Evolutionary conservation across 495 filamentous ascomycete genomes (phyloP).

Genomic region (Penicillium flavigenum): DNA sequence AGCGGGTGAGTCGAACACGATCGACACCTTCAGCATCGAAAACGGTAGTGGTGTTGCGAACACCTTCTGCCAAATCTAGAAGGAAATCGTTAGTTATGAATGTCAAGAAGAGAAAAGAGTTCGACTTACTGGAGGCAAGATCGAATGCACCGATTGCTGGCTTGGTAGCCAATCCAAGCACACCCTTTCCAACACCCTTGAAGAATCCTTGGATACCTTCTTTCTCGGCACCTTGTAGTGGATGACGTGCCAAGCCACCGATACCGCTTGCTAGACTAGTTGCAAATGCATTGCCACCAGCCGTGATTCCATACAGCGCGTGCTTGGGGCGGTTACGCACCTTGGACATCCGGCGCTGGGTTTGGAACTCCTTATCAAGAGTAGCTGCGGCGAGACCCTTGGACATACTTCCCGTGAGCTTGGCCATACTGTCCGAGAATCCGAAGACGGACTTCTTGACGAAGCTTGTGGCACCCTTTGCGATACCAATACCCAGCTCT

Average conservation of each 20-base stretch:
- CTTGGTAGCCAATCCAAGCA: conserved; percentile 90
- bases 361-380: conserved; percentile 97
- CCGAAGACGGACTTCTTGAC: conserved; percentile 98
- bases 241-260: conserved; percentile 87
- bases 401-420: conserved; percentile 93
- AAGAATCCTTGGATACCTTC: conserved; percentile 92
- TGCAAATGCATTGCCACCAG: conserved; percentile 92
- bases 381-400: conserved; percentile 94
- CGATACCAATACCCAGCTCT: conserved; percentile 90
- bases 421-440: conserved; percentile 92
- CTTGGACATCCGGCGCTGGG: conserved; percentile 88
- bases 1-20: conserved; percentile 85
- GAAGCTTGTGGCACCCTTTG: conserved; percentile 94
- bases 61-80: conserved; percentile 82
- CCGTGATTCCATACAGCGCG: conserved; percentile 91
- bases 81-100: conserved; percentile 23
- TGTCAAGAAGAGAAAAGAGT: neutral
- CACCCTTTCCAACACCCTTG: conserved; percentile 94
- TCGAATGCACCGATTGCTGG: conserved; percentile 96
- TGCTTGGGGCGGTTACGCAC: conserved; percentile 95
- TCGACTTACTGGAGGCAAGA: conserved; percentile 71
- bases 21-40: conserved; percentile 94
- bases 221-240: conserved; percentile 92
- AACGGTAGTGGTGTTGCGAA: conserved; percentile 97
- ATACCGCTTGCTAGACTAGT: conserved; percentile 90